These are phyloP conservation scores for Ichthyophthirius multifiliis DNA, from an alignment of 169 alveolate species.

Conservation along the genomic window DNA sequence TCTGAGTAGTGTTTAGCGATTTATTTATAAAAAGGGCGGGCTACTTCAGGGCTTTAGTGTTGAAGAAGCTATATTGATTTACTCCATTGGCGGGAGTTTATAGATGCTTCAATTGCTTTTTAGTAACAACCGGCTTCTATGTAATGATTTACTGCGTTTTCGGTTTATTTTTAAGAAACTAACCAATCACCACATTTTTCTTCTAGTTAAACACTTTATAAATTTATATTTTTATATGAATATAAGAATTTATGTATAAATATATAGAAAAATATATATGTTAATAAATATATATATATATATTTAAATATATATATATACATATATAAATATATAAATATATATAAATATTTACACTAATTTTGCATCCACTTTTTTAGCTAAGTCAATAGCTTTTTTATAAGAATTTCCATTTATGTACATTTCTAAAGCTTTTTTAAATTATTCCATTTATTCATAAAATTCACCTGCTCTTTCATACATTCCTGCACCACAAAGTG, in stretches of 20 bases:
- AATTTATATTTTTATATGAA: conserved; percentile 46
- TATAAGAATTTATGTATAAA: not conserved
- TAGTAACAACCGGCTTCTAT: conserved; percentile 87
- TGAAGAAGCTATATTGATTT: conserved; percentile 87
- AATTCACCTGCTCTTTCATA: conserved; percentile 92
- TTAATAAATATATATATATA: too few relatives aligned
- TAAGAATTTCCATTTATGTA: conserved; percentile 85
- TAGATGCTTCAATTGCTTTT: conserved; percentile 94
- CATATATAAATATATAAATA: not conserved
- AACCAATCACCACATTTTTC: conserved; percentile 94
- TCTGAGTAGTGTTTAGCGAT: conserved; percentile 89
- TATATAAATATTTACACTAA: conserved; percentile 3
- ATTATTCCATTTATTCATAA: conserved; percentile 87
- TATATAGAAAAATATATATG: too few relatives aligned
- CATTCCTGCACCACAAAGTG: conserved; percentile 82
- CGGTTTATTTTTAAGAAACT: conserved; percentile 79
- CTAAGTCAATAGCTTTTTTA: conserved; percentile 90
- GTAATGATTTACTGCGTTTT: conserved; percentile 90
- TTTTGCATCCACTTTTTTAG: conserved; percentile 67
- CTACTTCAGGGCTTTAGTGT: conserved; percentile 81
- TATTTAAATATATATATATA: too few relatives aligned
- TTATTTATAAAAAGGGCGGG: conserved; percentile 86
- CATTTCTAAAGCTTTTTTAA: conserved; percentile 81
- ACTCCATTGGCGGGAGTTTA: conserved; percentile 91
- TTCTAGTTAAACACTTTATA: conserved; percentile 71